Base-by-base conservation (phyloP, 805 yeast species). In the Grigorovia yakushimaensis region DNA sequence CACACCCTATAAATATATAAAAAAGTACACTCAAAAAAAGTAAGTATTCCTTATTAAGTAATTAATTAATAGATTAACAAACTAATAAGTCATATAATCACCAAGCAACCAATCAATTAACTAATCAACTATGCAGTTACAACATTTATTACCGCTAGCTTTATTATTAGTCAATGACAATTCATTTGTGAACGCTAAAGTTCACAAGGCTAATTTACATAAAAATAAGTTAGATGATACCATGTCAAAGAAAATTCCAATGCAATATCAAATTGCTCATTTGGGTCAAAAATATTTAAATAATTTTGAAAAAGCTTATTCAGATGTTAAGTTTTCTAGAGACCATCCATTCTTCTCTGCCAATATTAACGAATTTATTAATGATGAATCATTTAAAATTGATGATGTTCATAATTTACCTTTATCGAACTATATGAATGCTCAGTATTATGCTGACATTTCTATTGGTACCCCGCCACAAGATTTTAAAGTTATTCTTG, bases 391-490 rank as follows among this genome's bases (percentile, higher is more conserved):
- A 41, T 33, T 36, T 30, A 35, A 36, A 7, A 41, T 38, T 5
- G 55, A 59, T 35, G 70, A 62, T 18, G 78, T 74, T 36, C 88
- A 83, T 63, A 83, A 84, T 54, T 74, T 87, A 43, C 97, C 98
- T 13, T 77, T 93, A 66, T 82, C 93, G 54, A 89, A 93, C 73
- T 93, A 91, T 69, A 69, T 87, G 70, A 93, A 93, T 66, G 98
- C 98, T 40, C 98, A 93, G 72, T 91, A 93, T 70, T 93, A 76
- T 66, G 84, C 98, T 41, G 97, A 91, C 62, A 85, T 93, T 58
- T 73, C 80, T 49, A 61, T 93, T 49, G 98, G 98, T 57, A 84
- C 96, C 39, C 98, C 98, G 9, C 87, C 85, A 44, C 98, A 93
- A 73, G 66, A 77, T 17, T 93, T 93, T 71, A 91, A 91, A 74